phyloP scores from a whole-genome alignment of 1,284 basidiomycete genomes.

The Cutaneotrichosporon cutaneum region DNA sequence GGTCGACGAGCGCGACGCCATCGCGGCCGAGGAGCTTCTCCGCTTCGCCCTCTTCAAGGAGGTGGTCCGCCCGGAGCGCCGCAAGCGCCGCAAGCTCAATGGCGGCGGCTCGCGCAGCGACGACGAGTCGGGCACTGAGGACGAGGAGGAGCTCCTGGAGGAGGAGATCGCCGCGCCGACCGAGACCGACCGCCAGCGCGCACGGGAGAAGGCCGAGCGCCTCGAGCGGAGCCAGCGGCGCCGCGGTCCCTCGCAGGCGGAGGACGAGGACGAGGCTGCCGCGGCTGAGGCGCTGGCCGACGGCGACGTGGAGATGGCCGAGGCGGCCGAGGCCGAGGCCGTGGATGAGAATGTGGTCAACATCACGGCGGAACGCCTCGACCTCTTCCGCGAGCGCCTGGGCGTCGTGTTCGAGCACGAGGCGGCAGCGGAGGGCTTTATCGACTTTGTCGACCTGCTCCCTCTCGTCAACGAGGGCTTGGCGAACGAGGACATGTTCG shows the following conservation, averaged over 20 bases:
- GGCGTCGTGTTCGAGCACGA: constrained; percentile 67
- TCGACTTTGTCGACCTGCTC: constrained; percentile 70
- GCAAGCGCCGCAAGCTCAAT: constrained; percentile 75
- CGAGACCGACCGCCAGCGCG: constrained; percentile 44
- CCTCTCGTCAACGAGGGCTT: constrained; percentile 77
- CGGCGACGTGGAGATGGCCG: constrained; percentile 38
- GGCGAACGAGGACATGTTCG: constrained; percentile 67
- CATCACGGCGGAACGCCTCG: constrained; percentile 54
- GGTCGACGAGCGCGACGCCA: constrained; percentile 83
- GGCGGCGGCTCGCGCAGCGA: constrained; percentile 59
- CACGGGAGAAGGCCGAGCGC: constrained; percentile 56
- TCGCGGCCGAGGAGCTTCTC: constrained; percentile 89
- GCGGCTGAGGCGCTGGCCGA: constrained; percentile 26
- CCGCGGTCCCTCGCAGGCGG: constrained; percentile 12
- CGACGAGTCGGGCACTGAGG: constrained; percentile 57
- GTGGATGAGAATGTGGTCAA: constrained; percentile 34
- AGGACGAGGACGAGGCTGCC: constrained; percentile 26
- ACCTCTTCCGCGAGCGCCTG: constrained; percentile 73
- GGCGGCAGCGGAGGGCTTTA: constrained; percentile 71
- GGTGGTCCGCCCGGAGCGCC: constrained; percentile 73
- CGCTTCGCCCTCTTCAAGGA: constrained; percentile 98
- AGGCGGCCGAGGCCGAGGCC: constrained; percentile 53
- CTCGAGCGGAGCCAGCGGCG: constrained; percentile 40
- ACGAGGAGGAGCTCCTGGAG: constrained; percentile 55
- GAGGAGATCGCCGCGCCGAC: constrained; percentile 30